Base-by-base conservation (phyloP, 495 filamentous ascomycete genomes). In the Acidomyces sp. region DNA sequence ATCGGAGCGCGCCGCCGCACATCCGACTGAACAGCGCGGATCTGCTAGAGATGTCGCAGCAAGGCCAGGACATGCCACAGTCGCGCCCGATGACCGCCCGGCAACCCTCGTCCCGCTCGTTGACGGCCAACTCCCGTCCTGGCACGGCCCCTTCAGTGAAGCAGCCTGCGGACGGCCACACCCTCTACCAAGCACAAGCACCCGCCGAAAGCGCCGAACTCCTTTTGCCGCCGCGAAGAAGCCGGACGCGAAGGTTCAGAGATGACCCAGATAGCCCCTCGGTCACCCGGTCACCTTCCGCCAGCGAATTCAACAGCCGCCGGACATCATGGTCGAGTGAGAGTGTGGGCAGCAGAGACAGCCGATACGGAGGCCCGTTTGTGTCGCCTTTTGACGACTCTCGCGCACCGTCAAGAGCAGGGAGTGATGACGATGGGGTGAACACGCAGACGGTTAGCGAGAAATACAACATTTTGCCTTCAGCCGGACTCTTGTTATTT, bases 391-490 rank as follows among this genome's bases (percentile, higher is more conserved):
- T 71, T 42, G 64, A 69, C 44, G 77, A 81, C 40, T 77, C 74
- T 16, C 66, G 71, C 51, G 63, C 70, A 1, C 70, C 71, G 11
- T 82, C 77, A 30, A 62, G 70, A 42, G 69, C 70, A 5, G 74
- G 66, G 0, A 80, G 76, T 47, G 75, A 81, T 28, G 76, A 79
- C 16, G 68, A 78, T 21, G 63, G 74, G 48, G 58, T 84, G 21
- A 83, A 81, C 50, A 84, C 78, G 3, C 79, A 85, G 57, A 83
- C 80, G 3, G 81, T 84, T 1, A 75, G 76, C 10, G 77, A 82
- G 46, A 85, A 85, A 52, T 85, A 78, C 52, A 82, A 80, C 50
- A 84, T 85, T 36, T 68, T 75, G 58, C 80, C 80, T 2, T 79
- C 76, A 5, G 73, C 76, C 23, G 79, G 76, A 0, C 55, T 85